These are phyloP conservation scores for Deakozyma indianensis DNA, from an alignment of 805 yeast species.

Conservation along the genomic window DNA sequence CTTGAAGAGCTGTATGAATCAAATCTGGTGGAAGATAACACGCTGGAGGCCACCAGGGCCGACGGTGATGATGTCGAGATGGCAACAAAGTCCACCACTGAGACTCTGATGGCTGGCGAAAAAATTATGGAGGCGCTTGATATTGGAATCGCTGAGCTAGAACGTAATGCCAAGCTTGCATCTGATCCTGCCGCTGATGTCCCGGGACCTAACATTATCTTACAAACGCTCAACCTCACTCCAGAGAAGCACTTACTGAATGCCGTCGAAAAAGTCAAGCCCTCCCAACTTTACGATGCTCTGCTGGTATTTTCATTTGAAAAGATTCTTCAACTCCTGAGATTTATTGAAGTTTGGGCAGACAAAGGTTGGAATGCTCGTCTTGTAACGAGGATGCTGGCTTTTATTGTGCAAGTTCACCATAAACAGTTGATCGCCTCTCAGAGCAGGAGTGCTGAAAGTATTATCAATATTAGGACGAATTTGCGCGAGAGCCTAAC, in stretches of 20 bases:
- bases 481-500: slow-evolving; percentile 45
- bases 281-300: slow-evolving; percentile 87
- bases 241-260: slow-evolving; percentile 74
- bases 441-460: slow-evolving; percentile 15
- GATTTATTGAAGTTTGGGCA: slow-evolving; percentile 67
- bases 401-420: slow-evolving; percentile 59
- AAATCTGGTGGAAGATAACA: slow-evolving; percentile 51
- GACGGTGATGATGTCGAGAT: slow-evolving; percentile 31
- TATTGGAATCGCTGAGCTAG: slow-evolving; percentile 59
- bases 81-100: slow-evolving; percentile 74
- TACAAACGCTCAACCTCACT: slow-evolving; percentile 52
- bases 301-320: slow-evolving; percentile 83
- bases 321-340: slow-evolving; percentile 53
- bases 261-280: slow-evolving; percentile 51
- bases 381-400: slow-evolving; percentile 58
- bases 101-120: slow-evolving; percentile 90
- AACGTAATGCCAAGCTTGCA: slow-evolving; percentile 38
- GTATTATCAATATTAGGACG: slow-evolving; percentile 44
- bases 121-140: slow-evolving; percentile 85
- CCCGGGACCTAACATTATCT: slow-evolving; percentile 30
- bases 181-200: slow-evolving; percentile 12
- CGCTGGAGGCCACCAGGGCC: slow-evolving; percentile 6
- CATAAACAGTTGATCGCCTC: slow-evolving; percentile 56
- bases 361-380: slow-evolving; percentile 34
- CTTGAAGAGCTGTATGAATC: slow-evolving; percentile 83